A percentile compares a stretch with the other conserved stretches of the same genome.
Conservation (phyloP, 1,284 basidiomycete species). For the Papiliotrema flavescens region DNA sequence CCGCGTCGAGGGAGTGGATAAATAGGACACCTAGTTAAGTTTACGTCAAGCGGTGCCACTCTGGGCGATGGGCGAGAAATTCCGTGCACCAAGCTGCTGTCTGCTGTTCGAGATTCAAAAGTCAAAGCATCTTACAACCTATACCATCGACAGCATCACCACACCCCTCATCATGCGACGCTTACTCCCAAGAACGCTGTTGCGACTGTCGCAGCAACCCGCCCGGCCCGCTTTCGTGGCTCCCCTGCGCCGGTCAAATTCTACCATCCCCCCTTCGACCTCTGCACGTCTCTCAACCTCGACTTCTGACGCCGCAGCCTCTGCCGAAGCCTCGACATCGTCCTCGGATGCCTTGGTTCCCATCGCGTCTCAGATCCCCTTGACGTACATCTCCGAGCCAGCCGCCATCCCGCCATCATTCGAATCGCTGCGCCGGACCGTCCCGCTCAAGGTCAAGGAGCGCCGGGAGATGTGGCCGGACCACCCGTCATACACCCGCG, state of each 20-base stretch:
- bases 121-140: background rate
- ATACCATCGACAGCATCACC: background rate
- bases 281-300: too few species aligned
- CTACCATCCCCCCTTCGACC: background rate
- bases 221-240: background rate
- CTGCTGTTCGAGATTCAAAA: background rate
- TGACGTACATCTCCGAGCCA: background rate
- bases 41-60: background rate
- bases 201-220: background rate
- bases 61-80: background rate
- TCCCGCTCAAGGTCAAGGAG: background rate
- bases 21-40: background rate
- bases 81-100: background rate
- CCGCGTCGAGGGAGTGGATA: background rate
- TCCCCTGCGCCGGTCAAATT: background rate
- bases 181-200: background rate
- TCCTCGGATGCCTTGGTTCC: background rate
- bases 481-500: background rate
- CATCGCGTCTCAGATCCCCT: background rate
- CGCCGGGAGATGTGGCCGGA: background rate
- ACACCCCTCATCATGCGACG: conserved; percentile 1
- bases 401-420: background rate
- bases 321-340: background rate
- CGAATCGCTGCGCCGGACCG: background rate
- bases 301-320: background rate